Evolutionary conservation across 371 early-diverging fungal genomes (phyloP), one percentile per base, ranked within the genome.

Genomic region (Mortierella polycephala): DNA sequence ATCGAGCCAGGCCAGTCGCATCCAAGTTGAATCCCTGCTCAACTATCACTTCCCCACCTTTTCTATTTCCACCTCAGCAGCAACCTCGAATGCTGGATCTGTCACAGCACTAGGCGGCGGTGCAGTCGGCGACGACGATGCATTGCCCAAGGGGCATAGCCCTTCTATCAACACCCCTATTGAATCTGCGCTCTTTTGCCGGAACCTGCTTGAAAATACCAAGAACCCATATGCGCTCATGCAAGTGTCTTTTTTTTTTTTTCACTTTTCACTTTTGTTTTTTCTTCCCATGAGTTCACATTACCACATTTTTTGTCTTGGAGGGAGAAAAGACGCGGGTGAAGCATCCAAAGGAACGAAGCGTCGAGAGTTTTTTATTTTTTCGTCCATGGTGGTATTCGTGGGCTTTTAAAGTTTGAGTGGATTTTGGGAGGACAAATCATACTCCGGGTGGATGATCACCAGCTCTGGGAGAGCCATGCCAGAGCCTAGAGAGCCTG

Each of bases 11-110:
- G 86, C 87, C 74, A 89, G 88, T 66, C 90, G 93, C 45, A 72
- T 83, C 46, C 86, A 90, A 70, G 93, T 91, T 21, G 95, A 95
- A 79, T 88, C 87, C 62, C 85, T 90, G 41, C 87, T 96, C 56
- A 92, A 93, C 62, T 88, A 90, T 64, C 90, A 87, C 56, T 95
- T 96, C 67, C 96, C 96, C 45, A 94, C 95, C 20, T 96, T 95
- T 81, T 71, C 71, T 2, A 58, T 74, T 23, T 64, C 75, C 4
- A 49, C 71, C 52, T n/a, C 66, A 5, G 40, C 62, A 1, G 37
- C 71, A 11, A 18, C 77, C 12, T 53, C 72, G 12, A 44, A 64
- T 9, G 21, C 68, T 9, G 5, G 55, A 0, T 20, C 67, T 4
- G 62, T 57, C 11, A 58, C 58, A 23, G 55, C 56, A 54, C 44